Evolutionary conservation across 176 grass and related monocot species (phyloP), one percentile per base, ranked within the genome.

Genomic region (Aegilops bicornis): DNA sequence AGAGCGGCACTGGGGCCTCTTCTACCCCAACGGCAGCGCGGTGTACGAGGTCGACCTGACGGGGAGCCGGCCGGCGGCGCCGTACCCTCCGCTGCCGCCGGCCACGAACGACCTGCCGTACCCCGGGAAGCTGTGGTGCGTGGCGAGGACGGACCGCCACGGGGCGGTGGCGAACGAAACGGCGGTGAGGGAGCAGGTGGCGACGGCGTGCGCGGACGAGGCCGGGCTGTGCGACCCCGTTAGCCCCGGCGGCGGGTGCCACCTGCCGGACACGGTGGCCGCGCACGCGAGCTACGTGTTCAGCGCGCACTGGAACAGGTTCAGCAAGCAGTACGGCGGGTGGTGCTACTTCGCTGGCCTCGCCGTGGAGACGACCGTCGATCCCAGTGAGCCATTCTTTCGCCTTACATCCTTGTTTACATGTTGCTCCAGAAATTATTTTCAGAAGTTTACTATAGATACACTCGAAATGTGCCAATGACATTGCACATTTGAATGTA

Each of bases 221-320:
- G 83, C 33, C 14, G 64, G 20, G 71, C 77, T 88, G 31, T 91
- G 89, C 89, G 74, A 69, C 27, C 64, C 75, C 24, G 85, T 95
- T 56, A 65, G 61, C 35, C 37, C 58, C 0, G 84, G 87, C 32
- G 91, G 94, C 7, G 66, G 29, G 29, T 89, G 89, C 85, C 79
- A 70, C 82, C 40, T 59, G 73, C 87, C 89, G 0, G 17, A 88
- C 88, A 87, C 81, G 39, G 24, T 84, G 37, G 6, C 25, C 9
- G 76, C 81, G 68, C 84, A 89, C 52, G 85, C 91, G 4, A 92
- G 59, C 87, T 93, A 91, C 66, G 89, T 84, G 2, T 91, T 96
- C 77, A 96, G 92, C 66, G 86, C 87, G 32, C 88, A 93, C 76
- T 96, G 94, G 94, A 90, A 91, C 78, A 86, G 23, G 82, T 93